A percentile compares a stretch with the other conserved stretches of the same genome.
Evolutionary conservation across 2,329 filamentous ascomycete genomes (phyloP).

Genomic region (Colletotrichum filicis): DNA sequence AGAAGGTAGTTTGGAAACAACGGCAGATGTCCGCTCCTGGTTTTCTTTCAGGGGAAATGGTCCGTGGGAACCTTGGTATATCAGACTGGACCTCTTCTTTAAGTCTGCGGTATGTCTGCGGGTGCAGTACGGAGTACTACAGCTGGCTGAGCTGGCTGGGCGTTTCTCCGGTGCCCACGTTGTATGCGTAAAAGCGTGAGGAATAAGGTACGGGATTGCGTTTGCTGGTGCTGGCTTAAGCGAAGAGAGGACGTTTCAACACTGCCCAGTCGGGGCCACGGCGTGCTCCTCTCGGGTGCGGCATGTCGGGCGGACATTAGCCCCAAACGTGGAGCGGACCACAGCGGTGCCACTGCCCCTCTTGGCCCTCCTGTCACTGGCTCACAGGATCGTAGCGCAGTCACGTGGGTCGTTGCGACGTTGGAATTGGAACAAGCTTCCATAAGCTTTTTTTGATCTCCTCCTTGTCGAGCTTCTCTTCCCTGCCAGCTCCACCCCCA

Average conservation of each 20-base stretch:
- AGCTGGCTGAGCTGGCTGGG: not conserved
- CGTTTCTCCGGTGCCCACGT: not conserved
- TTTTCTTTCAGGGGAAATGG: not conserved
- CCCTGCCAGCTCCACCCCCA: constrained; percentile 7
- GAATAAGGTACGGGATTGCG: not conserved
- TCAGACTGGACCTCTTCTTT: not conserved
- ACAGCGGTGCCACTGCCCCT: not conserved
- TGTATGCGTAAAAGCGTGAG: not conserved
- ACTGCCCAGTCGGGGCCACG: constrained; percentile 8
- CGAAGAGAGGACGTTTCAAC: constrained; percentile 17
- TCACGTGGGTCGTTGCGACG: constrained; percentile 33
- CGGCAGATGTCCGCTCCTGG: not conserved
- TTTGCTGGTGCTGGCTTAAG: not conserved
- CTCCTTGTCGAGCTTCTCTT: not conserved
- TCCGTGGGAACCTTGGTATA: not conserved
- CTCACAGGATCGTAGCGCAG: not conserved
- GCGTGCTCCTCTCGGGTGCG: not conserved
- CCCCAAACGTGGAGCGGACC: constrained; percentile 6
- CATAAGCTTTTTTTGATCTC: constrained; percentile 12
- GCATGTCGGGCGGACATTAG: constrained; percentile 23
- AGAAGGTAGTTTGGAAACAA: constrained; percentile 4
- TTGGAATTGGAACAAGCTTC: constrained; percentile 33
- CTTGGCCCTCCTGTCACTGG: not conserved
- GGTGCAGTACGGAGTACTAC: not conserved
- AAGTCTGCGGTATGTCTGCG: not conserved